phyloP scores from a whole-genome alignment of 306 rosid genomes.

The Luffa acutangula region DNA sequence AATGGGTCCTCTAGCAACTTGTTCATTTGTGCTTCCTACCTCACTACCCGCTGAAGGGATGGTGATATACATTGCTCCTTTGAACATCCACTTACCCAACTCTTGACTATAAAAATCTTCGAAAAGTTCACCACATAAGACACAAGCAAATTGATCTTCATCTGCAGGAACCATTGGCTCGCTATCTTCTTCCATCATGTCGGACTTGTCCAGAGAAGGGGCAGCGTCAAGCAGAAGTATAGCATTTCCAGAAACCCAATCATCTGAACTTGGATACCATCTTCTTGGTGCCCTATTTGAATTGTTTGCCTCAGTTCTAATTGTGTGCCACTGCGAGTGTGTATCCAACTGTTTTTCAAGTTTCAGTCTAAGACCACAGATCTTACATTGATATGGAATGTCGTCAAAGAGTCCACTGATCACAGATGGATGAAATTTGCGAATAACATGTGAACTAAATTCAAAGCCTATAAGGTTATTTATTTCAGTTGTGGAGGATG shows the following conservation, averaged over 20 bases:
- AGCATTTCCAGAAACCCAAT: conserved; percentile 44
- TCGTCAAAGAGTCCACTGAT: conserved; percentile 46
- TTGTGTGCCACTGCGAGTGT: conserved; percentile 68
- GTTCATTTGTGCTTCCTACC: conserved; percentile 14
- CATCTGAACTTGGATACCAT: conserved; percentile 51
- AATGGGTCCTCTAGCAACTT: conserved; percentile 45
- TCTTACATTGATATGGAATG: conserved; percentile 41
- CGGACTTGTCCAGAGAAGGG: conserved; percentile 19
- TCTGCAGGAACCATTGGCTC: conserved; percentile 57
- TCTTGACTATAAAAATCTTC: conserved; percentile 70
- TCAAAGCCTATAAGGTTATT: conserved; percentile 52
- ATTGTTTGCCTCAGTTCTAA: conserved; percentile 30
- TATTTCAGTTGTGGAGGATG: conserved; percentile 29
- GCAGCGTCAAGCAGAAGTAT: conserved; percentile 24
- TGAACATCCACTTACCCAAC: conserved; percentile 72
- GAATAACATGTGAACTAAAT: conserved; percentile 53
- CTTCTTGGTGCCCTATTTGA: conserved; percentile 32
- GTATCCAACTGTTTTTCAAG: conserved; percentile 40
- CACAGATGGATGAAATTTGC: conserved; percentile 58
- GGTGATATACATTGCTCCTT: conserved; percentile 46
- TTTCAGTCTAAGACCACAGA: conserved; percentile 52
- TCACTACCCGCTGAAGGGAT: conserved; percentile 26
- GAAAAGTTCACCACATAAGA: conserved; percentile 71
- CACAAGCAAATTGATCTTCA: conserved; percentile 64
- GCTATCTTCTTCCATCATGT: conserved; percentile 13